Base-by-base conservation (phyloP, 1,139 yeast genomes). In the Kodamaea plutei region DNA sequence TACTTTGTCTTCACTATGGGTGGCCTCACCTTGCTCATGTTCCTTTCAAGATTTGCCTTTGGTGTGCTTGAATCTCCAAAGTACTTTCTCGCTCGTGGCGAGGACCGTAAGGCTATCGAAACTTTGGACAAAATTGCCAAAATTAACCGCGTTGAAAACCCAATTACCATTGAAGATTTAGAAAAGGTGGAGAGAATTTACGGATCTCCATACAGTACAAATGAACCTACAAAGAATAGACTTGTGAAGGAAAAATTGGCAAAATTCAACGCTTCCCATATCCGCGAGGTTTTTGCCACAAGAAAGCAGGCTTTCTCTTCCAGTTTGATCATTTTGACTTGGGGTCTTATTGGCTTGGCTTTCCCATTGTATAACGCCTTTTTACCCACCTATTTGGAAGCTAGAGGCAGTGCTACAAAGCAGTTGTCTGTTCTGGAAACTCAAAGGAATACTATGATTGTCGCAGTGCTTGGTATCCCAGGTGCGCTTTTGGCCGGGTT, bases 321-420 rank as follows among this genome's bases (percentile, higher is more conserved):
- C 9, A 30, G 44, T 7, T 44, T 66, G 27, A 64, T 66, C 15
- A 60, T 65, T 9, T 47, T 58, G 23, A 47, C 64, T 3, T 64
- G 72, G 73, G 69, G 64, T 1, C 42, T 66, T n/a, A 56, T 64
- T 37, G 73, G 73, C 4, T 52, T 65, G 22, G 71, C 73, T 1
- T 65, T 65, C 44, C 73, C 73, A 0, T 50, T 66, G 30, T 65
- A 65, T 40, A 66, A 65, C 41, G 70, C 71, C 3, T 66, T 65
- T 36, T 45, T 65, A 19, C 72, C 72, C 1, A 56, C 59, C 28
- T 63, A 58, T 32, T 54, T 66, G 28, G 61, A 61, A 35, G 50
- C 57, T 3, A 50, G 57, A 33, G 66, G 68, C 10, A 26, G 26
- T 19, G 64, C 64, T 4, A 53, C 49, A 26, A 40, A 52, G 26